Evolutionary conservation across 495 filamentous ascomycete genomes (phyloP).

Genomic region (Wilcoxina mikolae): DNA sequence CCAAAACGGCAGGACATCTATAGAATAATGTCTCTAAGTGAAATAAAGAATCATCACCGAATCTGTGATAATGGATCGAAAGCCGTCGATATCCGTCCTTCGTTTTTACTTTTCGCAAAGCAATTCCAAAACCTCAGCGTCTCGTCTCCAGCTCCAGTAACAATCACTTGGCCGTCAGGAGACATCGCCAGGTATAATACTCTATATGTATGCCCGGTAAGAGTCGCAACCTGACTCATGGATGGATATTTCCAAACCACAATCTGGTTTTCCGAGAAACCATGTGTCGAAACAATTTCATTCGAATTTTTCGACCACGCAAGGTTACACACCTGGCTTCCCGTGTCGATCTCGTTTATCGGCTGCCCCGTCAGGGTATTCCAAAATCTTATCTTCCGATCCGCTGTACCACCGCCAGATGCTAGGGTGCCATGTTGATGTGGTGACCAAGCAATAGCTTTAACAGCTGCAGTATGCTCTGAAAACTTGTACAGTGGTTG

Average conservation of each 20-base stretch:
- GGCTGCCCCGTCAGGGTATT: conserved; percentile 68
- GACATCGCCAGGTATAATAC: conserved; percentile 96
- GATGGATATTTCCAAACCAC: conserved; percentile 97
- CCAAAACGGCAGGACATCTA: not conserved
- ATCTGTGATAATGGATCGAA: conserved; percentile 29
- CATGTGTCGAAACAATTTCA: conserved; percentile 92
- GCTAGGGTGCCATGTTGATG: conserved; percentile 87
- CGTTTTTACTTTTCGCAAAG: conserved; percentile 53
- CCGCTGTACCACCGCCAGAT: conserved; percentile 91
- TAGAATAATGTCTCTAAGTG: not conserved
- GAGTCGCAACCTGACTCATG: conserved; percentile 87
- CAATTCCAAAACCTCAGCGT: conserved; percentile 95
- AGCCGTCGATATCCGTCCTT: conserved; percentile 31
- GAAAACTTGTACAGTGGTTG: conserved; percentile 82
- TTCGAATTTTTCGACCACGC: conserved; percentile 92
- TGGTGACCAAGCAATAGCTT: conserved; percentile 97
- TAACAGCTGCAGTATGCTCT: conserved; percentile 88
- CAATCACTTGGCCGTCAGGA: conserved; percentile 81
- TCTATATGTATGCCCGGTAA: conserved; percentile 91
- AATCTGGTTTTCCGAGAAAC: conserved; percentile 96
- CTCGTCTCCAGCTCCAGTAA: conserved; percentile 93
- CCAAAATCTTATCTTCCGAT: conserved; percentile 94
- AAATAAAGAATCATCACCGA: conserved; percentile 10
- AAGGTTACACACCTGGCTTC: conserved; percentile 92
- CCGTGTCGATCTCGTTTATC: conserved; percentile 80